Evolutionary conservation across 2,329 filamentous ascomycete genomes (phyloP).

Genomic region (Emmonsiellopsis sp.): DNA sequence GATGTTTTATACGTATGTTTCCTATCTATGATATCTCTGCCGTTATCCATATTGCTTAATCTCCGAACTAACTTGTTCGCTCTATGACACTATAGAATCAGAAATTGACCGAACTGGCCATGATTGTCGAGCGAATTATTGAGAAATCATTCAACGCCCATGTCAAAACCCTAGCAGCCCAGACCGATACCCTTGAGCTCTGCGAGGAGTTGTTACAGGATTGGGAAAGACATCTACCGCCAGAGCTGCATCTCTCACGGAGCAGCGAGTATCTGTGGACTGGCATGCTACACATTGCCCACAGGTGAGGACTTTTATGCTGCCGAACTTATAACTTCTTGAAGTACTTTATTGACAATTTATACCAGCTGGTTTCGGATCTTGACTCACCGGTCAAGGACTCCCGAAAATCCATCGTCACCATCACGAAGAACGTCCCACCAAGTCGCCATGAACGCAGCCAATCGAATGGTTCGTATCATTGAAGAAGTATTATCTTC

Average conservation of each 20-base stretch:
- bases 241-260: background rate
- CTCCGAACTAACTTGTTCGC: no score
- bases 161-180: background rate
- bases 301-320: background rate
- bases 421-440: background rate
- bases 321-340: background rate
- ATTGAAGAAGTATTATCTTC: constrained; percentile 2
- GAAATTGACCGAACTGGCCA: background rate
- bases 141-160: constrained; percentile 2
- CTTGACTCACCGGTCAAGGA: constrained; percentile 2
- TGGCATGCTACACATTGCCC: constrained; percentile 2
- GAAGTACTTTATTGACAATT: background rate
- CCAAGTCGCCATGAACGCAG: constrained; percentile 1
- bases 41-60: no score
- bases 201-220: background rate
- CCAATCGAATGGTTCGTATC: constrained; percentile 1
- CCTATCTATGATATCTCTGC: no score
- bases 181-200: background rate
- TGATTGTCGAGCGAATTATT: constrained; percentile 2
- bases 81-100: no score
- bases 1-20: constrained; percentile 1
- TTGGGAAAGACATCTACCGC: background rate
- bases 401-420: background rate
- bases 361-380: constrained; percentile 1
- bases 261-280: constrained; percentile 2